Evolutionary conservation across 1,284 basidiomycete genomes (phyloP).

Genomic region (Microbotryum lychnidis-dioicae): DNA sequence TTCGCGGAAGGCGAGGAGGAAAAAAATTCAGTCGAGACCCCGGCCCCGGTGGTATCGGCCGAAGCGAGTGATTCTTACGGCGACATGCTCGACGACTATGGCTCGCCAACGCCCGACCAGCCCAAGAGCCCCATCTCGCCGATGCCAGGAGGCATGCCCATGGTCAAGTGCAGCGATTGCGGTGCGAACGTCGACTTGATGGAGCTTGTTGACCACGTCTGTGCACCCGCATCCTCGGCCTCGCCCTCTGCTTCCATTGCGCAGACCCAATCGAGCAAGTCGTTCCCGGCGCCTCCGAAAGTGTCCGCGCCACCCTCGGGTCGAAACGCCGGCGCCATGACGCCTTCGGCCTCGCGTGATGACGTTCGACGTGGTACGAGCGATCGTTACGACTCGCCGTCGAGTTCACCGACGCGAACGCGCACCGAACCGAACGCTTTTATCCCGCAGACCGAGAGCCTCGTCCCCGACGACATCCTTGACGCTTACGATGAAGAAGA

Average conservation of each 20-base stretch:
- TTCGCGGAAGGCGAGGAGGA: constrained; percentile 5
- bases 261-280: neutral
- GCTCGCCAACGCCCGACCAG: constrained; percentile 1
- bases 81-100: neutral
- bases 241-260: neutral
- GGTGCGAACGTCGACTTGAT: constrained; percentile 22
- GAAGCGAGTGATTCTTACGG: neutral
- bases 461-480: constrained; percentile 20
- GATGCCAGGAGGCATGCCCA: constrained; percentile 17
- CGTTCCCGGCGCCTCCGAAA: neutral
- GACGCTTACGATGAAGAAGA: constrained; percentile 17
- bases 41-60: neutral
- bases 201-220: constrained; percentile 26
- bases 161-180: constrained; percentile 33
- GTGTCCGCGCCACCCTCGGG: neutral
- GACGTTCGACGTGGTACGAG: neutral
- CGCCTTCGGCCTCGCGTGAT: neutral
- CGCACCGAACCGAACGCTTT: constrained; percentile 8
- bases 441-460: constrained; percentile 11
- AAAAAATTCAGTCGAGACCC: too few species aligned
- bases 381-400: too few species aligned
- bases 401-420: neutral
- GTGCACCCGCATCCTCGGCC: constrained; percentile 3
- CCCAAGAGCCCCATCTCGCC: neutral
- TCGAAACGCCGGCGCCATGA: neutral